Evolutionary conservation across 768 basidiomycete genomes (phyloP), one percentile per base, ranked within the genome.

Genomic region (Leccinum barrowsii): DNA sequence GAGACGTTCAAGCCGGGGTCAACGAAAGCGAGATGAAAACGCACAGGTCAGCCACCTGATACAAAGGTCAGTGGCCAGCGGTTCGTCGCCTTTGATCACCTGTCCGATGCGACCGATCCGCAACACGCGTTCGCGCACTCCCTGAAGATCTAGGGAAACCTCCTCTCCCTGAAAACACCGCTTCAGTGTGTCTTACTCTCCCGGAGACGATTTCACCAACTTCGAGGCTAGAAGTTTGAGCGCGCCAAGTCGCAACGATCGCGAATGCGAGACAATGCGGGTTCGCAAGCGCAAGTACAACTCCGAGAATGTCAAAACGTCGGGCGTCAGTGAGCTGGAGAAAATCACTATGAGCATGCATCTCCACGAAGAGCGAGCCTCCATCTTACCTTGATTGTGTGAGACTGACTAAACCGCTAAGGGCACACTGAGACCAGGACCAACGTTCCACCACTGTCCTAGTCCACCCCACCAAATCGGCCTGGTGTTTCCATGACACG

Each of bases 81-180:
- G 58, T 49, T 86, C 84, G 3, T 78, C 84, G 10, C 81, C 80
- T 48, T 73, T 76, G 48, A 90, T 79, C 5, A 82, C 78, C 59
- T 85, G 81, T 2, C 81, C 85, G 2, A 95, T 80, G 53, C 89
- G 81, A 4, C 85, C 83, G 7, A 96, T 90, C 24, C 86, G 78
- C 66, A 96, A 73, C 4, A 92, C 85, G 47, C 93, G 83, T 66
- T 98, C 96, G 35, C 96, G 80, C 2, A 89, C 89, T 47, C 92
- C 90, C 59, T 87, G 84, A 2, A 89, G 76, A 56, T 94, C 89
- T 35, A 97, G 69, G 2, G 89, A 76, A 5, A 90, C 84, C 58
- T 91, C 84, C 68, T 99, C 97, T 2, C 87, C 90, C 59, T 87
- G 85, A 22, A 94, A 69, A 67, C 90, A 90, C 26, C 82, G 80